Evolutionary conservation across 1,284 basidiomycete species (phyloP), one percentile per base, ranked within the genome.

Genomic region (Puccinia polysora): DNA sequence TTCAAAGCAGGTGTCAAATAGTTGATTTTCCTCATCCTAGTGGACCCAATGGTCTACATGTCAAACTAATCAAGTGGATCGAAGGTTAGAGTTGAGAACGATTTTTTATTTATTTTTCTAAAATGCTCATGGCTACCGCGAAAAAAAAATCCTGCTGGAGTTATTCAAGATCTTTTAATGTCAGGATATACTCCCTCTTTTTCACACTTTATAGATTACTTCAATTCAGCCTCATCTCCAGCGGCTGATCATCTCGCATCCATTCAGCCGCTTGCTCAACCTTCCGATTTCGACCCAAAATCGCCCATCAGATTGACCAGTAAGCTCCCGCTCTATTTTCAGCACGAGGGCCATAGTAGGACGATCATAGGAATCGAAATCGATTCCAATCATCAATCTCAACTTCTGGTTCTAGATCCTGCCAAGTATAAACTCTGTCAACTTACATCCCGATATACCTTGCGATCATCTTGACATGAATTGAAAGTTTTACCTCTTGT

Each of bases 281-380:
- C n/a, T n/a, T n/a, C n/a, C n/a, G n/a, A n/a, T n/a, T n/a, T n/a
- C n/a, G n/a, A n/a, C n/a, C n/a, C n/a, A n/a, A n/a, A 32, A 43
- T 52, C 32, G 6, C 15, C 47, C n/a, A 53, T 70, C 53, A 23
- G 32, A 45, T 20, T 20, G 23, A 65, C 55, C 1, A 20, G 18
- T 8, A 73, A 73, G 32, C 74, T 76, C 49, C 77, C 77, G 10
- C 59, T 79, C 15, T 78, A 78, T 55, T 73, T 79, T 1, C 78
- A 79, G 67, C 77, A 79, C 68, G 63, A 75, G 14, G 78, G 78
- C 0, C 78, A 79, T 63, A 76, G 75, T 12, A 55, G 77, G 1
- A 77, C 77, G 20, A 74, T 78, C 53, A 74, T 79, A 25, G 77
- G 78, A 0, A 62, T 78, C 14, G 77, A 79, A 50, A 36, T 59